Conservation (phyloP, 202 grass and related monocot genomes). For the Eragrostis tef region DNA sequence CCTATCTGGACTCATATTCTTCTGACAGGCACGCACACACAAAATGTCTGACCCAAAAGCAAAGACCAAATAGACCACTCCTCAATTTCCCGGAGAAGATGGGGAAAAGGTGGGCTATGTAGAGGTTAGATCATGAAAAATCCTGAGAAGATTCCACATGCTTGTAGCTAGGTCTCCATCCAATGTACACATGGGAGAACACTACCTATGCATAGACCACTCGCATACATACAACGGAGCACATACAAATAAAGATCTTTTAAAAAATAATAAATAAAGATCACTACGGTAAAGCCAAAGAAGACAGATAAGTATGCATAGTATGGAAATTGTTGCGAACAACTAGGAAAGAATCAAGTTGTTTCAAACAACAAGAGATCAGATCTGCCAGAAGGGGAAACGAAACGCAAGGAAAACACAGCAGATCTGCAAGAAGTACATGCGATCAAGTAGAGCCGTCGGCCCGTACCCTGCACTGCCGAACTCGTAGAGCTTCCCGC, state of each 20-base stretch:
- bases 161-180: neutral
- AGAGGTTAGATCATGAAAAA: conserved; percentile 25
- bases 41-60: neutral
- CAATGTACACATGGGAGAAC: neutral
- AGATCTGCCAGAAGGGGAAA: neutral
- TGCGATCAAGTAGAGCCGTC: neutral
- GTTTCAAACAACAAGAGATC: conserved; percentile 3
- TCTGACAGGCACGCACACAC: neutral
- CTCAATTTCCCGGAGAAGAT: neutral
- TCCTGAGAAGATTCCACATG: conserved; percentile 28
- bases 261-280: too few relatives aligned
- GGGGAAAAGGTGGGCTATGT: neutral
- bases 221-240: neutral
- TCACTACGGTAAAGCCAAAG: neutral
- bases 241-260: too few relatives aligned
- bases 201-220: conserved; percentile 20
- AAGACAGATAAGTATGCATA: neutral
- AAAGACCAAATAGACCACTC: neutral
- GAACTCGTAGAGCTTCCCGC: conserved; percentile 85
- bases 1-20: neutral
- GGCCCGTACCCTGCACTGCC: conserved; percentile 59
- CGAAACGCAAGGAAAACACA: conserved; percentile 1
- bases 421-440: conserved; percentile 34
- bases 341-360: too few relatives aligned
- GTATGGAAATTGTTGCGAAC: conserved; percentile 2